Conservation (phyloP, 306 rosid genomes). For the Acacia confusa region DNA sequence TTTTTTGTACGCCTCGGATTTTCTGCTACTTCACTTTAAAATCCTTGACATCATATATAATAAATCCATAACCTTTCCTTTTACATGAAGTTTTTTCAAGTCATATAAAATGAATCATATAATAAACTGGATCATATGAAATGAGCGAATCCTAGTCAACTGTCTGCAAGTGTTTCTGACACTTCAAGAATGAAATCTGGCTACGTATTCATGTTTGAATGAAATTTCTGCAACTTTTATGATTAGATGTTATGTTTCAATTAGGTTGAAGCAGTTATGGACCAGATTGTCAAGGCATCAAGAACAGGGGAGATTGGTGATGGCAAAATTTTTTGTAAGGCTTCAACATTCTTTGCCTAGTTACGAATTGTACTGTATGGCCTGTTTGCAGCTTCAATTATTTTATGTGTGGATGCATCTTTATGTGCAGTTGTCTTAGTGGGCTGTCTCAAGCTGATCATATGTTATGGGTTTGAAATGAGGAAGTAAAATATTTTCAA, state of each 20-base stretch:
- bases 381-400: constrained; percentile 14
- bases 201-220: not conserved
- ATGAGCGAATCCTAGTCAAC: not conserved
- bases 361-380: constrained; percentile 13
- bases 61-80: not conserved
- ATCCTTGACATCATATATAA: not conserved
- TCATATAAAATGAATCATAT: too few species aligned
- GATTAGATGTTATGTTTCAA: constrained; percentile 9
- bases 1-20: constrained; percentile 1
- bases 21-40: not conserved
- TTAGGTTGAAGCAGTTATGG: constrained; percentile 85
- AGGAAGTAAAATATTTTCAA: not conserved
- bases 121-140: not conserved
- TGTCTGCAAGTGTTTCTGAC: not conserved
- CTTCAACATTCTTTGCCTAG: constrained; percentile 1
- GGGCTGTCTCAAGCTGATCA: not conserved
- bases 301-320: constrained; percentile 97
- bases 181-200: not conserved
- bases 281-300: constrained; percentile 69
- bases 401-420: not conserved
- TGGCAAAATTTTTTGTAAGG: constrained; percentile 89
- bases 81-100: too few species aligned
- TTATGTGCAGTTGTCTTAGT: not conserved
- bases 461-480: not conserved
- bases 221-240: constrained; percentile 28